Evolutionary conservation across 78 protist genomes (phyloP).

Genomic region (Cavenderia fasciculata): DNA sequence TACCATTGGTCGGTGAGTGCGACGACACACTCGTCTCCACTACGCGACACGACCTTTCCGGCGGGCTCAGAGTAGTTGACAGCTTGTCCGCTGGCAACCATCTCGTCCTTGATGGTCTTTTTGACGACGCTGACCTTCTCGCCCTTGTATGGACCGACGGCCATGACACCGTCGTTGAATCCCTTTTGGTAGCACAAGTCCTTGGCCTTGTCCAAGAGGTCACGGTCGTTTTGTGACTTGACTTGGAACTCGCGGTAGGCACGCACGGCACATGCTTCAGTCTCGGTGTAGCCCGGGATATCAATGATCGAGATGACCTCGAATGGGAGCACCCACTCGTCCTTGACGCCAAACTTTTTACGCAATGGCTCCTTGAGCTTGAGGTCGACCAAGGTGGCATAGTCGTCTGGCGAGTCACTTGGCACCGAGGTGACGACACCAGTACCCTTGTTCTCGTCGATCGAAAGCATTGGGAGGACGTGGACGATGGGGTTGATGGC

Average conservation of each 20-base stretch:
- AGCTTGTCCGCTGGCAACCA: constrained; percentile 88
- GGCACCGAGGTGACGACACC: constrained; percentile 98
- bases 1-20: constrained; percentile 99
- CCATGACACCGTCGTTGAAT: constrained; percentile 92
- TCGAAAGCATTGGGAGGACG: constrained; percentile 96
- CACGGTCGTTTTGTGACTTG: constrained; percentile 90
- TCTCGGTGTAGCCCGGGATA: constrained; percentile 84
- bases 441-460: constrained; percentile 93
- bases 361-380: constrained; percentile 90
- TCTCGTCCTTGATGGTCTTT: constrained; percentile 69
- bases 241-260: constrained; percentile 93
- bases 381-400: constrained; percentile 93
- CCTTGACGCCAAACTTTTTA: constrained; percentile 86
- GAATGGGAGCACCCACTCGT: constrained; percentile 91
- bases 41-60: constrained; percentile 94
- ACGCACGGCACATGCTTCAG: constrained; percentile 85
- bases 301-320: constrained; percentile 93
- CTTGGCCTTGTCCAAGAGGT: constrained; percentile 94
- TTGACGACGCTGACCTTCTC: constrained; percentile 92
- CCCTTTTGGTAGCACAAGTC: constrained; percentile 91
- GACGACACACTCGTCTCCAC: constrained; percentile 99
- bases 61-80: constrained; percentile 97
- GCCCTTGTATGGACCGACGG: constrained; percentile 90
- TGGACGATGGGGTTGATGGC: constrained; percentile 85
- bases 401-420: constrained; percentile 99